These are phyloP conservation scores for Carex sylvatica DNA, from an alignment of 202 grass and related monocot genomes.

Conservation along the genomic window DNA sequence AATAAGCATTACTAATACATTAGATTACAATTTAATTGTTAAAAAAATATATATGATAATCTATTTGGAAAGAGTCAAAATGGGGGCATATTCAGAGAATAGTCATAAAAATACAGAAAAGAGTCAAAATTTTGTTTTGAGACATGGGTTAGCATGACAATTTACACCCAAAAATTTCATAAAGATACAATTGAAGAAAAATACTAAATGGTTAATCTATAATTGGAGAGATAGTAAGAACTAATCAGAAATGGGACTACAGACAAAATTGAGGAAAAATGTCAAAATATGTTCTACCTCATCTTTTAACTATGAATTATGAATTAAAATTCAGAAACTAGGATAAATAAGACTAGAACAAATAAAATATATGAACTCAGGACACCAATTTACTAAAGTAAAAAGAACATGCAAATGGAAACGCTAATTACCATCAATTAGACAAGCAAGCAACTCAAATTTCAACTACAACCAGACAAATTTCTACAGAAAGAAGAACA, in stretches of 20 bases:
- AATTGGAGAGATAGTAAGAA: neutral
- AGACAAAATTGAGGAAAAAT: neutral
- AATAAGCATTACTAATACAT: neutral
- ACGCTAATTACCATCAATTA: neutral
- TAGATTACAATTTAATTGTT: neutral
- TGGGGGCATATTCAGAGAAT: neutral
- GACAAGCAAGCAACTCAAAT: neutral
- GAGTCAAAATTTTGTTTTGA: neutral
- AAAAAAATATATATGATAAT: too few relatives aligned
- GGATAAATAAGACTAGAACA: neutral
- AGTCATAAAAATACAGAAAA: too few relatives aligned
- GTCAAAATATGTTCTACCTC: neutral
- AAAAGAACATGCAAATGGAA: neutral
- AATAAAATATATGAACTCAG: neutral
- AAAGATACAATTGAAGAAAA: neutral
- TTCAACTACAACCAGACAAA: neutral
- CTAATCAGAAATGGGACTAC: neutral
- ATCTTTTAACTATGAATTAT: neutral
- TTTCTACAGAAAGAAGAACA: neutral
- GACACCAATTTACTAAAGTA: neutral
- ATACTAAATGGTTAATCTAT: neutral
- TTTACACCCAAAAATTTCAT: neutral
- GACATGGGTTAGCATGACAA: neutral
- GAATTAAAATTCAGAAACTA: neutral
- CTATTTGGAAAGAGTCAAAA: neutral